phyloP scores from a whole-genome alignment of 2,329 filamentous ascomycete species.

The Fusarium duplospermum region DNA sequence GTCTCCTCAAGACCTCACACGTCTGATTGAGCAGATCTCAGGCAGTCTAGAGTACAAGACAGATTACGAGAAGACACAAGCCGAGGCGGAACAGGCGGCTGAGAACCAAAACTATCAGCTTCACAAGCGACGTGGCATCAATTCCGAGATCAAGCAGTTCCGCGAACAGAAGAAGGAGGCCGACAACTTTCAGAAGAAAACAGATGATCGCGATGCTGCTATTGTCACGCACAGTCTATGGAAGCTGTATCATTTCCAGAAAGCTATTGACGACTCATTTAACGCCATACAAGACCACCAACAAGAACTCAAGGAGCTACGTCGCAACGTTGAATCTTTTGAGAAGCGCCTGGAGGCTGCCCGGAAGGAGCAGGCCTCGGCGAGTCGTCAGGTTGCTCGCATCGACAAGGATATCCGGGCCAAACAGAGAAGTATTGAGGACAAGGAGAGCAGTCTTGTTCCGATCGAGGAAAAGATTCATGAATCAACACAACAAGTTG shows the following conservation, averaged over 20 bases:
- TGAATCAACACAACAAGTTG: conserved; percentile 78
- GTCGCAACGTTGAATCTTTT: conserved; percentile 87
- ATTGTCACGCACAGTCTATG: conserved; percentile 94
- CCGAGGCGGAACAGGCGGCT: conserved; percentile 84
- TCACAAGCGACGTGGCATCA: conserved; percentile 90
- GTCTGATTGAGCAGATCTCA: conserved; percentile 96
- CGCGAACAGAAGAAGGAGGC: conserved; percentile 97
- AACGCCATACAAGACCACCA: conserved; percentile 92
- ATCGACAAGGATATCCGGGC: conserved; percentile 87
- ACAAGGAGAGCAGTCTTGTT: conserved; percentile 85
- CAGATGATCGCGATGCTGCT: conserved; percentile 88
- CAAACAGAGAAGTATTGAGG: conserved; percentile 89
- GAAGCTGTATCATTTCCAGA: conserved; percentile 97
- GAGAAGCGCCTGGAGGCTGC: conserved; percentile 84
- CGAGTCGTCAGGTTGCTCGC: conserved; percentile 80
- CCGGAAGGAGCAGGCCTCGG: conserved; percentile 83
- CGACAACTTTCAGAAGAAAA: conserved; percentile 91
- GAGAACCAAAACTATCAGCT: conserved; percentile 92
- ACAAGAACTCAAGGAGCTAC: conserved; percentile 92
- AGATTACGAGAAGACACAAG: conserved; percentile 92
- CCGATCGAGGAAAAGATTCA: conserved; percentile 93
- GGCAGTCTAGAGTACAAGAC: conserved; percentile 94
- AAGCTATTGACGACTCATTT: conserved; percentile 90
- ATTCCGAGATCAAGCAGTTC: conserved; percentile 97
- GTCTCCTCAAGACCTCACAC: conserved; percentile 91